phyloP scores from a whole-genome alignment of 805 yeast genomes.

The Lachancea lanzarotensis region DNA sequence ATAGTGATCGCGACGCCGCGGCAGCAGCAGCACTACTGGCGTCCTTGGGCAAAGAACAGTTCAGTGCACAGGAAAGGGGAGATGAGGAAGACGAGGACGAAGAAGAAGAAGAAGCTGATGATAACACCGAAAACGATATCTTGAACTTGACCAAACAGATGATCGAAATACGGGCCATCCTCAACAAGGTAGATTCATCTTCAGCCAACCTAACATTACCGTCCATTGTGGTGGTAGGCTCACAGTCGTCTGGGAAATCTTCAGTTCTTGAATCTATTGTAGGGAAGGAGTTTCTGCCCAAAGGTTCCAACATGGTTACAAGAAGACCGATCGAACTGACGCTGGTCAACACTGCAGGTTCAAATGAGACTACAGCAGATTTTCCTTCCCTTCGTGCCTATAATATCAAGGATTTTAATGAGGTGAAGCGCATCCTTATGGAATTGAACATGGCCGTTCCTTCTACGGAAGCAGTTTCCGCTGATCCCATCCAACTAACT shows the following conservation, averaged over 20 bases:
- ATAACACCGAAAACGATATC: constrained; percentile 70
- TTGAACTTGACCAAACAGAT: constrained; percentile 85
- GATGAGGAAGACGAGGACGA: constrained; percentile 35
- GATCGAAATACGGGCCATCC: constrained; percentile 87
- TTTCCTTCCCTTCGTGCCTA: constrained; percentile 84
- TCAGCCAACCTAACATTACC: constrained; percentile 77
- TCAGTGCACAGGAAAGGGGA: constrained; percentile 42
- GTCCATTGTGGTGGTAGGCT: constrained; percentile 93
- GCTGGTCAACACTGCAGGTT: constrained; percentile 73
- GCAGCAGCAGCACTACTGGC: constrained; percentile 32
- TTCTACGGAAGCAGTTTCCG: constrained; percentile 73
- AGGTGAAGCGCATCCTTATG: constrained; percentile 77
- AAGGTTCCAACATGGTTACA: constrained; percentile 97
- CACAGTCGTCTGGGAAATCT: constrained; percentile 95
- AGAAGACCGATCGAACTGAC: constrained; percentile 96
- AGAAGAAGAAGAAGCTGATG: constrained; percentile 48
- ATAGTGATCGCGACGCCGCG: constrained; percentile 45
- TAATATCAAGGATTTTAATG: constrained; percentile 78
- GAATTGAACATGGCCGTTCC: constrained; percentile 94
- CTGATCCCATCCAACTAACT: constrained; percentile 88
- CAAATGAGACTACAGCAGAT: constrained; percentile 83
- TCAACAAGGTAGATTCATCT: constrained; percentile 66
- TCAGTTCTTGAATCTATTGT: constrained; percentile 94
- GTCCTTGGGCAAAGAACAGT: constrained; percentile 27
- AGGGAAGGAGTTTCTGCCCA: constrained; percentile 96